A percentile compares a stretch with the other conserved stretches of the same genome.
Evolutionary conservation across 441 rosid species (phyloP).

Genomic region (Arabidopsis lyrata): DNA sequence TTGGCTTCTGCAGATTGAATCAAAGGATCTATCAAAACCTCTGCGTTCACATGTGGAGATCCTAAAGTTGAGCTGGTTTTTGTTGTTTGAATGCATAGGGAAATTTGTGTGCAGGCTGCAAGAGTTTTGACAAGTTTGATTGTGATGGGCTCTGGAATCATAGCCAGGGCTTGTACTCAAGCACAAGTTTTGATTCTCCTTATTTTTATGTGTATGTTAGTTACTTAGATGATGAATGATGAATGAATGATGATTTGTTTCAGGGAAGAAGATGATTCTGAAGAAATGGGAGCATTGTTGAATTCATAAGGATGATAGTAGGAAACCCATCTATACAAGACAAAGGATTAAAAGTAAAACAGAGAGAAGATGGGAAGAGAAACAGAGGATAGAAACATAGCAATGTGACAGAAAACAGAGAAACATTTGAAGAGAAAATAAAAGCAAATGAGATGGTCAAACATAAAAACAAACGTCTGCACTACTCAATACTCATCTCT

Average conservation of each 20-base stretch:
- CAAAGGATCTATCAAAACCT: too few relatives aligned
- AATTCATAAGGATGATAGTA: too few relatives aligned
- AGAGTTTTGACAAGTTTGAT: constrained; percentile 73
- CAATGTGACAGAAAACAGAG: too few relatives aligned
- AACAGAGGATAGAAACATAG: too few relatives aligned
- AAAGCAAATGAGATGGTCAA: too few relatives aligned
- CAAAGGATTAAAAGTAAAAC: too few relatives aligned
- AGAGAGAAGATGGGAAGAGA: too few relatives aligned
- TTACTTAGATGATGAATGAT: constrained; percentile 23
- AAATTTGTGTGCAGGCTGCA: constrained; percentile 60
- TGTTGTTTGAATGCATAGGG: neutral
- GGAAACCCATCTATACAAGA: too few relatives aligned
- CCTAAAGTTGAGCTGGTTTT: neutral
- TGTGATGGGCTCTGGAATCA: constrained; percentile 74
- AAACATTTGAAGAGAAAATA: too few relatives aligned
- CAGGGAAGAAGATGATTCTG: constrained; percentile 29
- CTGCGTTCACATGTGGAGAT: neutral
- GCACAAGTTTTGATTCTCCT: constrained; percentile 46
- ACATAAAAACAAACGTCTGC: too few relatives aligned
- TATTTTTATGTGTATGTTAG: neutral
- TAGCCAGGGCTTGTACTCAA: constrained; percentile 69
- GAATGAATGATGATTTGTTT: constrained; percentile 5
- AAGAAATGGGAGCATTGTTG: neutral
- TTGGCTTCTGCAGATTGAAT: too few relatives aligned
- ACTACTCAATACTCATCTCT: too few relatives aligned